These are phyloP conservation scores for Myxozyma mucilagina DNA, from an alignment of 805 yeast species.

Conservation along the genomic window DNA sequence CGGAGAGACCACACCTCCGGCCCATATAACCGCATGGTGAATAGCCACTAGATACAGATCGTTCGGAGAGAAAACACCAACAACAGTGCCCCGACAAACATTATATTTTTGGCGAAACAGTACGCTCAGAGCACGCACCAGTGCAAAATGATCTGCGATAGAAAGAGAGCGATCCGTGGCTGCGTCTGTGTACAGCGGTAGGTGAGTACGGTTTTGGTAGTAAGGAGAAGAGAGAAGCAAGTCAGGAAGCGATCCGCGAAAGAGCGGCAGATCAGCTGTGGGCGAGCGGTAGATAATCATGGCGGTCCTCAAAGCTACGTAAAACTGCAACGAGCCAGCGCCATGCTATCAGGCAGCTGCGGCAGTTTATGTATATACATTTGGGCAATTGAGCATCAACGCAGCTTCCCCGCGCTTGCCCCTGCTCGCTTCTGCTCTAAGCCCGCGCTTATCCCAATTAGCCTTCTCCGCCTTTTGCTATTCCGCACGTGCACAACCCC, in stretches of 20 bases:
- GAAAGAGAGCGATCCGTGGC: slow-evolving; percentile 9
- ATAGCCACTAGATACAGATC: slow-evolving; percentile 36
- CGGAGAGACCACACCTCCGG: slow-evolving; percentile 16
- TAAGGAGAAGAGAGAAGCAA: slow-evolving; percentile 17
- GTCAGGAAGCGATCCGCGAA: slow-evolving; percentile 14
- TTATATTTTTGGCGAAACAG: slow-evolving; percentile 29
- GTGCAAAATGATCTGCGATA: slow-evolving; percentile 5
- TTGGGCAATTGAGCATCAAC: too few species aligned
- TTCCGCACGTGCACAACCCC: too few species aligned
- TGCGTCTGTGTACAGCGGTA: slow-evolving; percentile 12
- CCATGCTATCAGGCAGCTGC: neutral
- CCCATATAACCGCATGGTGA: slow-evolving; percentile 34
- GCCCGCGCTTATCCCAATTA: too few species aligned
- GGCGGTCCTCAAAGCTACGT: too few species aligned
- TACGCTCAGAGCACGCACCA: slow-evolving; percentile 16
- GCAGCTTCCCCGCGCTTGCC: too few species aligned
- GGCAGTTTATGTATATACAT: neutral
- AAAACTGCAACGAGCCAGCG: neutral
- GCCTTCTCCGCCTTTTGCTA: too few species aligned
- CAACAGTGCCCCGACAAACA: slow-evolving; percentile 37
- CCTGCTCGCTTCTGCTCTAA: too few species aligned
- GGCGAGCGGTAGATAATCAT: slow-evolving; percentile 8
- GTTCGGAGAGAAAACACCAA: slow-evolving; percentile 38
- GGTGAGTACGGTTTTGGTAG: slow-evolving; percentile 1
- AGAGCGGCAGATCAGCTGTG: slow-evolving; percentile 2